Evolutionary conservation across 768 basidiomycete genomes (phyloP), one percentile per base, ranked within the genome.

Genomic region (Daedaleopsis nitida): DNA sequence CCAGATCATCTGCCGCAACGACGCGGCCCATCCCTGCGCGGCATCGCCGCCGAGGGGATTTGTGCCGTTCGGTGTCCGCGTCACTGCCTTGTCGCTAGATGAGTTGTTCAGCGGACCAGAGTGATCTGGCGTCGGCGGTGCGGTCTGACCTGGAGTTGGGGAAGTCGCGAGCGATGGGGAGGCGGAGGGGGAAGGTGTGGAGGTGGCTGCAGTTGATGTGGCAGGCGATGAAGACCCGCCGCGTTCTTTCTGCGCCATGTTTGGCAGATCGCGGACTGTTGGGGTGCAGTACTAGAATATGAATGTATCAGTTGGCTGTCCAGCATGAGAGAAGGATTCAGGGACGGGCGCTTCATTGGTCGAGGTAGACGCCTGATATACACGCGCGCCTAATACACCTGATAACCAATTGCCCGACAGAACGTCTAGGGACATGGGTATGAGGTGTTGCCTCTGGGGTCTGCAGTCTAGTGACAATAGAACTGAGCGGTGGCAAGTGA

Each of bases 231-330:
- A 72, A 6, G 82, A 69, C 55, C 79, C 81, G 10, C 87, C 89
- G 48, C 84, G 81, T 66, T 90, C 90, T 65, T 82, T 86, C 73
- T 91, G 82, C 21, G 89, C 94, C 96, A 98, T 98, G 75, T 97
- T 97, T 0, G 96, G 96, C 32, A 96, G 75, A 69, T 95, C 87
- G 48, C 80, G 85, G 69, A 85, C 81, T 17, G 77, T 76, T 12
- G 85, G 80, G 34, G 81, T 78, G 68, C 89, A 91, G 68, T 91
- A 92, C 89, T 98, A 68, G 50, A 68, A 39, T 43, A 65, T 70
- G 47, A 66, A 55, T 43, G 14, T 60, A 69, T 57, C 54, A 64
- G 52, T 62, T 68, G 35, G 35, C 56, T 1, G 45, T 24, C 34
- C 24, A 52, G 32, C 12, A 32, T 24, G 6, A 21, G 34, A 21